phyloP scores from a whole-genome alignment of 2,329 filamentous ascomycete species.

The Westerdykella sp. region DNA sequence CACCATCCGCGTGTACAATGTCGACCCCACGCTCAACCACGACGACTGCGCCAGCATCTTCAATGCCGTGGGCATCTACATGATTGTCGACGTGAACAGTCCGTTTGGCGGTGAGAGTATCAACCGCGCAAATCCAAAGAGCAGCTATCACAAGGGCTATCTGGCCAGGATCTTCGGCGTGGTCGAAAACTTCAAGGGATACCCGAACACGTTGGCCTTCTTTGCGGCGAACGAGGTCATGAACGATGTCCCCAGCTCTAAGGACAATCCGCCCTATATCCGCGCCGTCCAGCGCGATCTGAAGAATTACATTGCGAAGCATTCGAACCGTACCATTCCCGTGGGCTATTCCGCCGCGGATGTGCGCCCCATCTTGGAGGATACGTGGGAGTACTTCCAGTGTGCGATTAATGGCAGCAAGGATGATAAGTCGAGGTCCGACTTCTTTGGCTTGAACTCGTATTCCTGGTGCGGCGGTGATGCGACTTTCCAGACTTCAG shows the following conservation, averaged over 20 bases:
- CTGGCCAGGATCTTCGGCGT: constrained; percentile 55
- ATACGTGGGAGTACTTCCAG: constrained; percentile 70
- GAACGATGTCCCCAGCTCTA: constrained; percentile 50
- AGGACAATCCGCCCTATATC: constrained; percentile 53
- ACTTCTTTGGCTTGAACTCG: constrained; percentile 73
- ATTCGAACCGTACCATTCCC: constrained; percentile 53
- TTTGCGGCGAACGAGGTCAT: constrained; percentile 65
- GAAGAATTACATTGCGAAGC: constrained; percentile 60
- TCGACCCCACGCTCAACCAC: constrained; percentile 55
- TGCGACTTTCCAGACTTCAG: constrained; percentile 54
- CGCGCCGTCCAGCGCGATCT: constrained; percentile 59
- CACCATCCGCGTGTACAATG: constrained; percentile 60
- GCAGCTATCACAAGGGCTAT: constrained; percentile 52
- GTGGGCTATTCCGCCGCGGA: constrained; percentile 69
- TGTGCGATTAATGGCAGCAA: constrained; percentile 53
- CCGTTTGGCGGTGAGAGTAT: constrained; percentile 52
- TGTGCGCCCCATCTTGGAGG: constrained; percentile 65
- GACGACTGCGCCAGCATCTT: constrained; percentile 59
- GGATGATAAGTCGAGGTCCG: constrained; percentile 57
- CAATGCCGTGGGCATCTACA: constrained; percentile 60
- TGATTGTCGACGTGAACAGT: constrained; percentile 61
- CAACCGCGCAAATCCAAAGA: constrained; percentile 50
- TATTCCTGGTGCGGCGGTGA: constrained; percentile 68
- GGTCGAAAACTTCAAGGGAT: constrained; percentile 61
- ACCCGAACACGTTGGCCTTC: constrained; percentile 60